Conservation (phyloP, 129 eudicot species). For the Tagetes erecta region DNA sequence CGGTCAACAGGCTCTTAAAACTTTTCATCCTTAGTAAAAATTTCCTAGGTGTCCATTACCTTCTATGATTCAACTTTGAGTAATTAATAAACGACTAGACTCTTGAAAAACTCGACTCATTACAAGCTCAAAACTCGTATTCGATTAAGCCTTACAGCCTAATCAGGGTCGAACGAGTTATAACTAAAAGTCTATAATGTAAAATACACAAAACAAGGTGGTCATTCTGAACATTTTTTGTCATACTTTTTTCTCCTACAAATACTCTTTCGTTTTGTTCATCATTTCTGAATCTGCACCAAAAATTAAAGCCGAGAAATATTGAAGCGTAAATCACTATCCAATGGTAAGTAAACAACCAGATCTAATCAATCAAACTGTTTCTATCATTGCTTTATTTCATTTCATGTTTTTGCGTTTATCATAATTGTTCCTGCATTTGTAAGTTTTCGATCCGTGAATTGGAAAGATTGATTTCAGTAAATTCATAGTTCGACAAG, state of each 20-base stretch:
- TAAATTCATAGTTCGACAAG: slow-evolving; percentile 15
- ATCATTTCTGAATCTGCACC: slow-evolving; percentile 27
- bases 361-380: slow-evolving; percentile 13
- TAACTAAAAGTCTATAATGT: too few relatives aligned
- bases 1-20: too few relatives aligned
- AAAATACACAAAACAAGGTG: slow-evolving; percentile 2
- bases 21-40: too few relatives aligned
- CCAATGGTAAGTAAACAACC: slow-evolving; percentile 31
- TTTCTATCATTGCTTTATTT: background rate
- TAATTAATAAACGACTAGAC: too few relatives aligned
- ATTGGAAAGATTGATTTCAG: slow-evolving; percentile 1
- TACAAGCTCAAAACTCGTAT: too few relatives aligned
- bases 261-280: slow-evolving; percentile 19
- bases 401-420: background rate
- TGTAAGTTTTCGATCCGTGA: slow-evolving; percentile 15
- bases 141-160: too few relatives aligned
- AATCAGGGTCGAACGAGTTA: too few relatives aligned
- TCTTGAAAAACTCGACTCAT: too few relatives aligned
- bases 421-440: slow-evolving; percentile 22
- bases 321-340: slow-evolving; percentile 30
- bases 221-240: background rate
- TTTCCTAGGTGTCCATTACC: too few relatives aligned
- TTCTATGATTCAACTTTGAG: too few relatives aligned
- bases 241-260: slow-evolving; percentile 15
- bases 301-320: slow-evolving; percentile 31